These are phyloP conservation scores for Colletotrichum australisinense DNA, from an alignment of 2,329 filamentous ascomycete genomes.

Conservation along the genomic window DNA sequence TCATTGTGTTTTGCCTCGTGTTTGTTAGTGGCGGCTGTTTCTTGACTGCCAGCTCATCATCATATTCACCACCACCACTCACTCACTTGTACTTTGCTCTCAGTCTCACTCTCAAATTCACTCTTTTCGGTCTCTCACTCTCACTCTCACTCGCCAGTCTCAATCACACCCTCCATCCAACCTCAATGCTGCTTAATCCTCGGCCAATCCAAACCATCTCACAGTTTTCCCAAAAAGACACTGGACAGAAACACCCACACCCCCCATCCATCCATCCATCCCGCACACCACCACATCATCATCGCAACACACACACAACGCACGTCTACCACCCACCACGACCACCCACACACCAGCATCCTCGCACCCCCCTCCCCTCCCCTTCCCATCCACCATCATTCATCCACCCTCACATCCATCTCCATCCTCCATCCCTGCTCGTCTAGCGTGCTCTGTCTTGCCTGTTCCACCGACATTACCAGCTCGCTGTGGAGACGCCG, in stretches of 20 bases:
- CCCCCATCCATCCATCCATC: background rate
- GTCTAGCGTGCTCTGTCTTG: constrained; percentile 36
- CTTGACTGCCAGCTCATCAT: constrained; percentile 29
- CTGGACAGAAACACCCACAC: constrained; percentile 11
- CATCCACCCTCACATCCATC: background rate
- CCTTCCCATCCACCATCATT: constrained; percentile 9
- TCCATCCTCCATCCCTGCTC: constrained; percentile 17
- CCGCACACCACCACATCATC: constrained; percentile 6
- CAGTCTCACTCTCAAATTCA: background rate
- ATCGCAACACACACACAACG: background rate
- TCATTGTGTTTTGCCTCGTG: background rate
- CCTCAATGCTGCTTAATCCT: background rate
- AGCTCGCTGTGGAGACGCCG: constrained; percentile 34
- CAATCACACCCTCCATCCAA: constrained; percentile 28
- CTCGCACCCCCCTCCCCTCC: background rate
- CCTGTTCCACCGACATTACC: constrained; percentile 37
- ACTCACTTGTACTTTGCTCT: background rate
- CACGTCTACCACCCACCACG: constrained; percentile 1
- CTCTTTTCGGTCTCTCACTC: background rate
- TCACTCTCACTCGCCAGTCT: background rate
- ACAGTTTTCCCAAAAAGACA: background rate
- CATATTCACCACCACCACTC: constrained; percentile 13
- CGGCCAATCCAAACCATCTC: background rate
- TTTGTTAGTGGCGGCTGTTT: background rate
- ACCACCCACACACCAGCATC: constrained; percentile 4